Conservation (phyloP, 441 rosid species). For the Brassica balearica region DNA sequence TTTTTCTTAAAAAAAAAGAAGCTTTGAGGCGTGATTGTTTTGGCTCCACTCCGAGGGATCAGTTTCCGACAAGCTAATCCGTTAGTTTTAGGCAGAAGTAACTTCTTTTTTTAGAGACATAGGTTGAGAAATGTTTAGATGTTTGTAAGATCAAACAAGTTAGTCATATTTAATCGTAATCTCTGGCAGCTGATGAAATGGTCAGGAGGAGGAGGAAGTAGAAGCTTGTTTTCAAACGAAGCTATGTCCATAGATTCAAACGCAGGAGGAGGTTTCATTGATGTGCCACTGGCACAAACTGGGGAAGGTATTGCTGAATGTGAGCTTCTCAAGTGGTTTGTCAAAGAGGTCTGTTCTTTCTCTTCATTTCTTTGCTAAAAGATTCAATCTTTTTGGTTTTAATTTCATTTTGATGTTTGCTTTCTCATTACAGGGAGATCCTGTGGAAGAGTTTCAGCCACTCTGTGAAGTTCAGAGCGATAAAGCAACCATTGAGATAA, state of each 20-base stretch:
- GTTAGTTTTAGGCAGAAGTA: too few relatives aligned
- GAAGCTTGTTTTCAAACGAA: constrained; percentile 55
- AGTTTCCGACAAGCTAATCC: neutral
- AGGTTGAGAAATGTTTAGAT: neutral
- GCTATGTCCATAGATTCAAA: constrained; percentile 51
- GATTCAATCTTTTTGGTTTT: neutral
- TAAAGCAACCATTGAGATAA: constrained; percentile 89
- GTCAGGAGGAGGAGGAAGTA: constrained; percentile 41
- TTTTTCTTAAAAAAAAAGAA: too few relatives aligned
- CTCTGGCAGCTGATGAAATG: constrained; percentile 33
- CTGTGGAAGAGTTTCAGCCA: constrained; percentile 84
- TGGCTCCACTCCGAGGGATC: neutral
- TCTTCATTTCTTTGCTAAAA: constrained; percentile 7
- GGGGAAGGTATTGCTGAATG: constrained; percentile 98
- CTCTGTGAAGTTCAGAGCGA: constrained; percentile 92
- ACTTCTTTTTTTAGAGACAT: too few relatives aligned
- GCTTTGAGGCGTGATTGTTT: neutral
- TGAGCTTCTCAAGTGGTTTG: constrained; percentile 90
- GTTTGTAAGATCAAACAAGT: constrained; percentile 9
- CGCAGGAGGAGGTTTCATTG: constrained; percentile 50
- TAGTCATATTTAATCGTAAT: neutral
- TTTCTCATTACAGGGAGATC: constrained; percentile 66
- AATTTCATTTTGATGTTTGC: neutral
- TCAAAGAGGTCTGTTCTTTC: constrained; percentile 65
- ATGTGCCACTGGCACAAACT: constrained; percentile 92